Evolutionary conservation across 805 yeast genomes (phyloP).

Genomic region (Candida qinlingensis): DNA sequence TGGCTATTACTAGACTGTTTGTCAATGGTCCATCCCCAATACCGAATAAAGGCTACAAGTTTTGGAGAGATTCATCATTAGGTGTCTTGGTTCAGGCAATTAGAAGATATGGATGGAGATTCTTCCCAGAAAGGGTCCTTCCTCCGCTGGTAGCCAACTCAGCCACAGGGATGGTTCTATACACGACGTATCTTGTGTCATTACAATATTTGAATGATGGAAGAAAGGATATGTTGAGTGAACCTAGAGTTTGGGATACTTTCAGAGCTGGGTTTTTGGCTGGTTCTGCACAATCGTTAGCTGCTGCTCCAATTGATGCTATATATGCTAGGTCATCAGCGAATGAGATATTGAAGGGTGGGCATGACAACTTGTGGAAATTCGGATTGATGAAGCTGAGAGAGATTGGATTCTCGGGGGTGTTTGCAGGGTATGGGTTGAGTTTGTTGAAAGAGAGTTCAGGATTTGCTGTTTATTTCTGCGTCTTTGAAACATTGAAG

Average conservation of each 20-base stretch:
- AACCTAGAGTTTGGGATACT: constrained; percentile 43
- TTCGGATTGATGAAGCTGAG: constrained; percentile 65
- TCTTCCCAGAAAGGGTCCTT: constrained; percentile 70
- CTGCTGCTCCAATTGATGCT: constrained; percentile 93
- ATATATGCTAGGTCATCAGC: constrained; percentile 76
- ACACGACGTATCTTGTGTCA: constrained; percentile 69
- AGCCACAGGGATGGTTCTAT: constrained; percentile 80
- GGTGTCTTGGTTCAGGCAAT: constrained; percentile 71
- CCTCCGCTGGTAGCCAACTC: constrained; percentile 90
- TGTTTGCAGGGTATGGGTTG: constrained; percentile 84
- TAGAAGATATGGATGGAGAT: constrained; percentile 76
- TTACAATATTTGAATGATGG: constrained; percentile 33
- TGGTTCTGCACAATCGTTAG: constrained; percentile 82
- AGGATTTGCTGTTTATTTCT: constrained; percentile 84
- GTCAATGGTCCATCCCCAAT: constrained; percentile 32
- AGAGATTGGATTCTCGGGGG: constrained; percentile 76
- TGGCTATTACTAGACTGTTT: constrained; percentile 58
- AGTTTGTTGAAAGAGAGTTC: constrained; percentile 69
- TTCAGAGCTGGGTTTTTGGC: constrained; percentile 79
- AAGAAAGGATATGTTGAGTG: constrained; percentile 17
- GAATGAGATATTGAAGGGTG: constrained; percentile 63
- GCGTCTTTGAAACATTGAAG: constrained; percentile 74
- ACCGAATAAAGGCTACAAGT: constrained; percentile 29
- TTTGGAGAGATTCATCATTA: constrained; percentile 63
- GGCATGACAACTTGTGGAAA: constrained; percentile 67